Percentiles rank a stretch among this genome's conserved stretches.
phyloP scores from a whole-genome alignment of 768 basidiomycete genomes.

The Grammothele lineata region DNA sequence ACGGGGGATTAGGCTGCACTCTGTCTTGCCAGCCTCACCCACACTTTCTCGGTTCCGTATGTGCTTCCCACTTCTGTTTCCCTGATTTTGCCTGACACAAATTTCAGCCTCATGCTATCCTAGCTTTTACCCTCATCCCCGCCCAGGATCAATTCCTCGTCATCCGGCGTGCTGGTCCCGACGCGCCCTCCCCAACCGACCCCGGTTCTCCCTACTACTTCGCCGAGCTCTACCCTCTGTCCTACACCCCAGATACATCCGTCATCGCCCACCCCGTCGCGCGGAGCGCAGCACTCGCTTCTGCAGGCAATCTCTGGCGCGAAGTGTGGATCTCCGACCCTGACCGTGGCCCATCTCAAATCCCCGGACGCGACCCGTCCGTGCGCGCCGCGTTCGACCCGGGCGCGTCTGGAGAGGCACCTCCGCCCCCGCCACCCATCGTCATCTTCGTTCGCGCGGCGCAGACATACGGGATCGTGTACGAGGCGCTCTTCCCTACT shows the following conservation, averaged over 20 bases:
- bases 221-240: constrained; percentile 17
- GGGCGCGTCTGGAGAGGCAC: too few relatives aligned
- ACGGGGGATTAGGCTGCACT: constrained; percentile 31
- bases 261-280: constrained; percentile 1
- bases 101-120: constrained; percentile 7
- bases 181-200: background rate
- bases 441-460: background rate
- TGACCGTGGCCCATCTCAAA: constrained; percentile 1
- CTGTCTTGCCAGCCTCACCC: constrained; percentile 30
- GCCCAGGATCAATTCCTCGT: constrained; percentile 21
- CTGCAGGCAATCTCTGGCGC: constrained; percentile 4
- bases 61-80: background rate
- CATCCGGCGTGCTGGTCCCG: constrained; percentile 10
- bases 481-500: background rate
- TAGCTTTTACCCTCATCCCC: constrained; percentile 18
- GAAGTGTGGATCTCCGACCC: constrained; percentile 11
- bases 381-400: too few relatives aligned
- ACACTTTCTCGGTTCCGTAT: background rate
- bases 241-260: constrained; percentile 2
- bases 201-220: constrained; percentile 3
- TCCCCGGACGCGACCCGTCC: too few relatives aligned
- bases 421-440: constrained; percentile 9
- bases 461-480: background rate
- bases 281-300: background rate
- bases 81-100: too few relatives aligned